These are phyloP conservation scores for Fulvia fulva DNA, from an alignment of 2,329 filamentous ascomycete genomes.

Conservation along the genomic window DNA sequence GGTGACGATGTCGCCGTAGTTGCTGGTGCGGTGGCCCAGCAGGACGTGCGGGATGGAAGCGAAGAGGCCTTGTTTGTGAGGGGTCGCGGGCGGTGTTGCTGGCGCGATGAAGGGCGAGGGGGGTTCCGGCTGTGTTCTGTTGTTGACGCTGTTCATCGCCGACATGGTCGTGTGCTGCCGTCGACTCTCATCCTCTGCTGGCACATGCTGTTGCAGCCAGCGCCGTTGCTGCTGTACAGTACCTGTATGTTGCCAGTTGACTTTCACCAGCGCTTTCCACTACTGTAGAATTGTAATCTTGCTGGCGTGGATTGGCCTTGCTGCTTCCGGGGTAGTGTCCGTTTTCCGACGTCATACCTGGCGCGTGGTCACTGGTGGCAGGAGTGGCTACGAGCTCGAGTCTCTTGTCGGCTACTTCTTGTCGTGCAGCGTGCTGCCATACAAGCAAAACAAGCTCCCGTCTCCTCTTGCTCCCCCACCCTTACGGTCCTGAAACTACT, in stretches of 20 bases:
- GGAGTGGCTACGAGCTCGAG: background rate
- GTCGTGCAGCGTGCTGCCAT: background rate
- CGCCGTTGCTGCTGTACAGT: no score
- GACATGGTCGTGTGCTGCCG: constrained; percentile 5
- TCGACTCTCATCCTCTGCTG: background rate
- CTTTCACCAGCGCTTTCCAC: background rate
- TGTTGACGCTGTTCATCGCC: constrained; percentile 1
- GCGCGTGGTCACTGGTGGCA: background rate
- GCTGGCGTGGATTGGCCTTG: background rate
- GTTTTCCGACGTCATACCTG: background rate
- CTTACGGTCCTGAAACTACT: background rate
- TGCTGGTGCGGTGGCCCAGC: constrained; percentile 12
- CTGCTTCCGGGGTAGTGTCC: background rate
- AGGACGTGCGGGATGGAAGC: constrained; percentile 13
- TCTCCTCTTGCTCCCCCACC: background rate
- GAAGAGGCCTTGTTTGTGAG: constrained; percentile 9
- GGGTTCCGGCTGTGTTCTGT: background rate
- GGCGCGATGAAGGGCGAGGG: background rate
- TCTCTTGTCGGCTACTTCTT: background rate
- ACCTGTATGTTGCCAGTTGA: no score
- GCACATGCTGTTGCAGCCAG: background rate
- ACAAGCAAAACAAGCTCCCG: no score
- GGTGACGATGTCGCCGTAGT: constrained; percentile 13
- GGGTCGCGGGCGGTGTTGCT: constrained; percentile 1
- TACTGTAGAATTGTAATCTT: no score